A percentile compares a stretch with the other conserved stretches of the same genome.
Evolutionary conservation across 2,329 filamentous ascomycete genomes (phyloP).

Genomic region (Penicillium thymicola): DNA sequence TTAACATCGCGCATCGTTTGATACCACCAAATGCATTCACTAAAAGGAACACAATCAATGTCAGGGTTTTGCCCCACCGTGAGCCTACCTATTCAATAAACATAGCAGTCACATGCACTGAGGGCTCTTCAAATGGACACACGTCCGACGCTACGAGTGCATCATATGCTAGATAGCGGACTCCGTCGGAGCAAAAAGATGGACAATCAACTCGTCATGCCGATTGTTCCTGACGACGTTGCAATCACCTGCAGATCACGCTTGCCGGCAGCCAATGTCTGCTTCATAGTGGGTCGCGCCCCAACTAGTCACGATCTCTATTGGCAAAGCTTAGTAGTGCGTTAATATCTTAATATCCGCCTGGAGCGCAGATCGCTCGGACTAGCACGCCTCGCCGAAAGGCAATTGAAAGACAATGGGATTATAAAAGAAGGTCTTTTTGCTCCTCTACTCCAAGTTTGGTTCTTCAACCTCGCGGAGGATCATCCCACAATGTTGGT

Average conservation of each 20-base stretch:
- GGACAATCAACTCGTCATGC: conserved; percentile 14
- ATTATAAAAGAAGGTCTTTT: not conserved
- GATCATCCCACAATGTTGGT: conserved; percentile 7
- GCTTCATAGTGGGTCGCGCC: not conserved
- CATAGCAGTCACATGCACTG: not conserved
- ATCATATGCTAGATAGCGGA: not conserved
- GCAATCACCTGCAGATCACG: conserved; percentile 7
- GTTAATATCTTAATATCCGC: not conserved
- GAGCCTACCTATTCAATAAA: not conserved
- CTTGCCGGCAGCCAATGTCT: conserved; percentile 1
- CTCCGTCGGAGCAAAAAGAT: not conserved
- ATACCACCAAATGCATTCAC: not conserved
- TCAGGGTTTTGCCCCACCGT: not conserved
- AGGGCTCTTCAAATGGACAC: not conserved
- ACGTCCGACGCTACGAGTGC: not conserved
- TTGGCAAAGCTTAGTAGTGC: conserved; percentile 1
- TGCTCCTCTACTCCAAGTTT: fast-evolving
- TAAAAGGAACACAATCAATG: not conserved
- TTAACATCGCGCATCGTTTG: not conserved
- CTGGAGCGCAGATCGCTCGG: not conserved
- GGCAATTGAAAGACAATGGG: not conserved
- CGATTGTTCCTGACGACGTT: conserved; percentile 14
- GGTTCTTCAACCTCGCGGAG: not conserved
- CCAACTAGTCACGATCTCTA: not conserved
- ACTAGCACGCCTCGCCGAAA: too few species aligned